Conservation (phyloP, 2,329 filamentous ascomycete genomes). For the Cladophialophora chaetospira region DNA sequence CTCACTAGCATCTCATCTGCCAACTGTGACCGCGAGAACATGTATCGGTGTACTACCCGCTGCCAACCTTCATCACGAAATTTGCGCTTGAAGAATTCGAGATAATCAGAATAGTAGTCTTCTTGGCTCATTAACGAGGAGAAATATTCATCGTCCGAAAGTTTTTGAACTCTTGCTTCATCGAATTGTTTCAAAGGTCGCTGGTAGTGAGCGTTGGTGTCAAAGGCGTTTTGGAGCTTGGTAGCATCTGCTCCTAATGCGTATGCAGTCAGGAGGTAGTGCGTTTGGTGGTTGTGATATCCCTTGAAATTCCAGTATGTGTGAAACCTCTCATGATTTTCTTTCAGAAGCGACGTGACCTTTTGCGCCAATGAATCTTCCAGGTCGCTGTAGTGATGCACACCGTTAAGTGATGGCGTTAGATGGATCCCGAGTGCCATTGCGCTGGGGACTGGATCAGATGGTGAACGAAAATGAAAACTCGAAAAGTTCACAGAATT, state of each 20-base stretch:
- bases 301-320: constrained; percentile 75
- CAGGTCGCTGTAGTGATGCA: not conserved
- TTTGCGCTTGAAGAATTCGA: constrained; percentile 73
- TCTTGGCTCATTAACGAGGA: constrained; percentile 63
- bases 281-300: constrained; percentile 61
- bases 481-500: too few relatives aligned
- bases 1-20: constrained; percentile 70
- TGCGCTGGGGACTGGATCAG: too few relatives aligned
- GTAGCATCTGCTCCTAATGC: constrained; percentile 65
- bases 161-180: constrained; percentile 53
- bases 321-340: constrained; percentile 72
- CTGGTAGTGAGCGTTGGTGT: constrained; percentile 68
- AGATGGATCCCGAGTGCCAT: too few relatives aligned
- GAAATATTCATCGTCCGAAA: constrained; percentile 60
- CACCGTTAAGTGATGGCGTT: constrained; percentile 3
- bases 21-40: constrained; percentile 66
- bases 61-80: constrained; percentile 66
- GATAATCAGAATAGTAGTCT: constrained; percentile 69
- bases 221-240: constrained; percentile 67
- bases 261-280: constrained; percentile 23
- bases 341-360: constrained; percentile 25
- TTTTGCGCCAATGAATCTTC: not conserved
- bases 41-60: constrained; percentile 47
- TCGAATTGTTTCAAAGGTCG: constrained; percentile 53
- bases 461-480: too few relatives aligned